Conservation (phyloP, 1,284 basidiomycete genomes). For the Entoloma clypeatum region DNA sequence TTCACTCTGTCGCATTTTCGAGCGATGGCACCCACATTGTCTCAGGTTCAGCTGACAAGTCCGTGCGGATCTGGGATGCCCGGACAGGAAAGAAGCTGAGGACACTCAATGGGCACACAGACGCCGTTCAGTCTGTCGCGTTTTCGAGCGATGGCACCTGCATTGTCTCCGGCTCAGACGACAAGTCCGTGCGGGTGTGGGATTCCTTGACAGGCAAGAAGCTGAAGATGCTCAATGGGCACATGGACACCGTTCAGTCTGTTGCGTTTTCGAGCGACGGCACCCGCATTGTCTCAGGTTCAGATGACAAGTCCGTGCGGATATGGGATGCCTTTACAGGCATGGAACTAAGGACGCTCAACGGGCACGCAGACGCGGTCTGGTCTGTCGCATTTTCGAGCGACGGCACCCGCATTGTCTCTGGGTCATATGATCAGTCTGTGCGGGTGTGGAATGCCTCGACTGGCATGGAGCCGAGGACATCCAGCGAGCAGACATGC, state of each 20-base stretch:
- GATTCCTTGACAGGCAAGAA: not conserved
- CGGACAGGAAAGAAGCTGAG: not conserved
- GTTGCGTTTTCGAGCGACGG: not conserved
- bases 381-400: not conserved
- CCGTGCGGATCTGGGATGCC: slow-evolving; percentile 7
- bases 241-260: not conserved
- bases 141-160: too few species aligned
- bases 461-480: too few species aligned
- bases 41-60: slow-evolving; percentile 6
- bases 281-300: not conserved
- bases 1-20: slow-evolving; percentile 6
- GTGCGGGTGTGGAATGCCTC: not conserved
- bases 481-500: too few species aligned
- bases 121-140: not conserved
- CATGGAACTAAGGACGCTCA: not conserved
- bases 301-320: not conserved
- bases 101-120: not conserved
- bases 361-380: not conserved
- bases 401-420: not conserved
- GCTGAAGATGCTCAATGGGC: not conserved
- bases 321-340: not conserved
- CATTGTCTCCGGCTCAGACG: too few species aligned
- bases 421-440: not conserved
- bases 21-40: slow-evolving; percentile 5
- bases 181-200: too few species aligned